phyloP scores from a whole-genome alignment of 2,329 filamentous ascomycete species.

The Cercospora sesami region DNA sequence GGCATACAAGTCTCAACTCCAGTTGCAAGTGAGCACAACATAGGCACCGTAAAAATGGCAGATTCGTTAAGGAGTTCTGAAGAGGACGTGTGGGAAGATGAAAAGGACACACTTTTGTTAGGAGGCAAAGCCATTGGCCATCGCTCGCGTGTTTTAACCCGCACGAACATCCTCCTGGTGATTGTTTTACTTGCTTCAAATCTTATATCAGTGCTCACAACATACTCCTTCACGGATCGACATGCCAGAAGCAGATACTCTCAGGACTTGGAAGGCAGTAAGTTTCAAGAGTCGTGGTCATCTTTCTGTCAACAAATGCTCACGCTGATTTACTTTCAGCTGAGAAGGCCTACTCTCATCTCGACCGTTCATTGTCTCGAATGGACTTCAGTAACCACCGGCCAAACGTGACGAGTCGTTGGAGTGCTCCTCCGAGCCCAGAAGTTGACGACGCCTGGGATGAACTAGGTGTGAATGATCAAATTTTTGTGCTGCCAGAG shows the following conservation, averaged over 20 bases:
- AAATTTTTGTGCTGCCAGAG: slow-evolving; percentile 13
- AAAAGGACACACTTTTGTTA: not conserved
- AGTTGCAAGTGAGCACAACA: not conserved
- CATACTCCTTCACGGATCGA: not conserved
- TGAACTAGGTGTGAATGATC: slow-evolving; percentile 14
- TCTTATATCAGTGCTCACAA: not conserved
- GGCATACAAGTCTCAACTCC: not conserved
- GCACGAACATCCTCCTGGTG: not conserved
- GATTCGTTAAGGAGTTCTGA: not conserved
- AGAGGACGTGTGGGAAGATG: not conserved
- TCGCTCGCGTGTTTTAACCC: not conserved
- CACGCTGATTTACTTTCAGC: not conserved
- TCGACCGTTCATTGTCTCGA: not conserved
- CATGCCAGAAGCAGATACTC: not conserved
- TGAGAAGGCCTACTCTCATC: not conserved
- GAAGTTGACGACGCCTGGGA: slow-evolving; percentile 20
- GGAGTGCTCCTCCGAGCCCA: slow-evolving; percentile 11
- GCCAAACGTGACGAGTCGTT: slow-evolving; percentile 5
- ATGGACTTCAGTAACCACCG: slow-evolving; percentile 17
- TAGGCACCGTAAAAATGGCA: not conserved
- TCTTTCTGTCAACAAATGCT: not conserved
- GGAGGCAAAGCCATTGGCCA: not conserved
- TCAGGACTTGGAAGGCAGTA: not conserved
- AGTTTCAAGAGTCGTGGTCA: not conserved
- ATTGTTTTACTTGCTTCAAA: not conserved